A percentile compares a stretch with the other conserved stretches of the same genome.
Conservation (phyloP, 805 yeast genomes). For the Ogataea ganodermae region DNA sequence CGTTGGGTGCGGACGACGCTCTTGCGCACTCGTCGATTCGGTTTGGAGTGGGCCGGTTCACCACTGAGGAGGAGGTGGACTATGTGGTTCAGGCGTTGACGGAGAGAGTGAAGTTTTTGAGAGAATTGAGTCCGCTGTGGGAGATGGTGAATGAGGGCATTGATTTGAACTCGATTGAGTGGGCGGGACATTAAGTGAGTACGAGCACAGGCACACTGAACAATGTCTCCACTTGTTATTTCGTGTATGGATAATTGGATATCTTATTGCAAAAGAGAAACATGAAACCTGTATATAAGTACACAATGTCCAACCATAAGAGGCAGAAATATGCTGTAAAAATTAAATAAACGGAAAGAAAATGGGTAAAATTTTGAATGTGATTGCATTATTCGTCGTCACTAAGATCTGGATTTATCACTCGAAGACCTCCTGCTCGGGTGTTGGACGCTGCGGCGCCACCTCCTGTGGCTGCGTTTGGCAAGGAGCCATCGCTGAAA, state of each 20-base stretch:
- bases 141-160: constrained; percentile 99
- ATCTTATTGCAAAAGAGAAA: neutral
- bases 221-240: neutral
- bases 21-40: constrained; percentile 97
- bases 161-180: constrained; percentile 88
- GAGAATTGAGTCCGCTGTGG: constrained; percentile 95
- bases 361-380: neutral
- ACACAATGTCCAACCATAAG: neutral
- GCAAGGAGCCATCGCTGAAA: constrained; percentile 38
- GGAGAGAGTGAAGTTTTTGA: constrained; percentile 85
- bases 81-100: constrained; percentile 87
- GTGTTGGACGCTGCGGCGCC: constrained; percentile 1
- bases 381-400: constrained; percentile 16
- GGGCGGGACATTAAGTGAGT: constrained; percentile 86
- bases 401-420: constrained; percentile 36
- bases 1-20: constrained; percentile 97
- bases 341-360: neutral
- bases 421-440: constrained; percentile 31
- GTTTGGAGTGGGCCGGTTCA: constrained; percentile 95
- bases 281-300: constrained; percentile 1
- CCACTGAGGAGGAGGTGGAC: constrained; percentile 94
- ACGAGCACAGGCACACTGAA: neutral
- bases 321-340: neutral
- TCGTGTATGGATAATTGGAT: neutral
- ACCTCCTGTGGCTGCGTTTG: constrained; percentile 36